Conservation (phyloP, 2,329 filamentous ascomycete genomes). For the Epichloe sibirici region DNA sequence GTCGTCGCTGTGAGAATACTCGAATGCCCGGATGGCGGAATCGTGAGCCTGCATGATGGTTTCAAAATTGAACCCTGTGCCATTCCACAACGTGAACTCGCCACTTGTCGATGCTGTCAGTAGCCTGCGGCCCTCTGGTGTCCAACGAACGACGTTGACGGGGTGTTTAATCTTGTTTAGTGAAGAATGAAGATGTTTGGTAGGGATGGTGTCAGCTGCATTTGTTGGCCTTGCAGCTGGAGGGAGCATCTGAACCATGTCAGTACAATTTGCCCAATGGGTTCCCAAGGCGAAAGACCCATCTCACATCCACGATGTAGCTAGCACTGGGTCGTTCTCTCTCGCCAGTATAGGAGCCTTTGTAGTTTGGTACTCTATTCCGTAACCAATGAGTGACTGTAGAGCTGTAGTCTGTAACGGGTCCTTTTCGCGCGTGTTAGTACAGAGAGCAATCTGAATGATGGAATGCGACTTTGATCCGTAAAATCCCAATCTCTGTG, state of each 20-base stretch:
- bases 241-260: constrained; percentile 59
- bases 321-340: constrained; percentile 74
- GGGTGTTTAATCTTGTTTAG: constrained; percentile 97
- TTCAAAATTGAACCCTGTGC: constrained; percentile 97
- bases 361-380: constrained; percentile 57
- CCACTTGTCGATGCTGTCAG: constrained; percentile 92
- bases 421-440: constrained; percentile 40
- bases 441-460: not conserved
- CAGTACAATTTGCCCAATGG: constrained; percentile 5
- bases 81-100: constrained; percentile 98
- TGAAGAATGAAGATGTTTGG: constrained; percentile 95
- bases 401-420: constrained; percentile 86
- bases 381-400: constrained; percentile 88
- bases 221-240: constrained; percentile 62
- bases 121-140: constrained; percentile 81
- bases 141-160: constrained; percentile 95
- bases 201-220: constrained; percentile 77
- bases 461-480: too few relatives aligned
- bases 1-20: constrained; percentile 91
- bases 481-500: too few relatives aligned
- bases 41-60: constrained; percentile 98
- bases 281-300: not conserved
- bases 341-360: constrained; percentile 59
- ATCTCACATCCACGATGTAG: constrained; percentile 70
- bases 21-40: constrained; percentile 66